Base-by-base conservation (phyloP, 805 yeast genomes). In the Metschnikowia aberdeeniae region DNA sequence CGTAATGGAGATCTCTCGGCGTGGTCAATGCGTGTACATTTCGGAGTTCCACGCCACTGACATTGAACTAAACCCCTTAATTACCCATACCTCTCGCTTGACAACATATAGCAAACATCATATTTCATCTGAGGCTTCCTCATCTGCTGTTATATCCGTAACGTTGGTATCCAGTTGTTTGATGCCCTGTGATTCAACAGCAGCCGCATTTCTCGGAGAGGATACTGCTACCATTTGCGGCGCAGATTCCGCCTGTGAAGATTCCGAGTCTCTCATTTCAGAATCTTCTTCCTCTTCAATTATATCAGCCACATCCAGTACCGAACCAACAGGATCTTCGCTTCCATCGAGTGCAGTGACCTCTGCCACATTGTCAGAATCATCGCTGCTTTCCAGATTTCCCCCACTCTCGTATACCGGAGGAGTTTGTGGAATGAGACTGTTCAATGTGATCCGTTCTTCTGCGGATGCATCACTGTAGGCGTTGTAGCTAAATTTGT, bases 401-500 rank as follows among this genome's bases (percentile, higher is more conserved):
- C 24, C 42, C 4, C 30, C 35, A 13, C 29, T 39, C 22, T 39
- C 42, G 32, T 39, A 73, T 2, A 65, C 56, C 3, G 78, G 78
- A 1, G 77, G 78, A 27, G 53, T 48, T 26, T 54, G 44, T 4
- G 76, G 70, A 11, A 57, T 42, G 30, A 72, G 53, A 46, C 71
- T 72, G 41, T 63, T 59, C 55, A 73, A 58, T 1, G 76, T 70
- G 14, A 72, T 70, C 40, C 74, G 56, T 47, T 73, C 78, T 37
- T 64, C 75, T 12, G 51, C 55, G 0, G 68, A 64, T 20, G 52
- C 59, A 14, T 75, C 78, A 9, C 69, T 63, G 53, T 67, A 67
- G 6, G 70, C 73, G 50, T 66, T 65, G 51, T 64, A 68, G 43
- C 70, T 65, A 49, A 53, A 63, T 49, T 67, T 67, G 42, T 66